Evolutionary conservation across 257 asterid species (phyloP), one percentile per base, ranked within the genome.

Genomic region (Primulina tabacum): DNA sequence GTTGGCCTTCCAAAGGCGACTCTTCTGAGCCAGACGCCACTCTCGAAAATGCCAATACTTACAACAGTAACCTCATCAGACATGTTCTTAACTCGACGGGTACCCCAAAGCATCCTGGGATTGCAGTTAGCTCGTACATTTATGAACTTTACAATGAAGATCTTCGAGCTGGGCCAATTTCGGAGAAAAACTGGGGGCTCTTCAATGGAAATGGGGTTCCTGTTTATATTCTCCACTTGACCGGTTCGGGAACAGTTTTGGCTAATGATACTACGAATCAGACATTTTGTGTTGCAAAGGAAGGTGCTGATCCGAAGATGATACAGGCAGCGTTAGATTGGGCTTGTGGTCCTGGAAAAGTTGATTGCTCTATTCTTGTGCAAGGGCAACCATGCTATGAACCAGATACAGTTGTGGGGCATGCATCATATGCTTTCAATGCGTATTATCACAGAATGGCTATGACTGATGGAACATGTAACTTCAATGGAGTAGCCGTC

Each of bases 1-100:
- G 99, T 9, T 94, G 99, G 99, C 99, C 99, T 24, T 91, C 97
- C 10, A 87, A 85, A 81, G 99, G 97, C 0, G 92, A 84, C 74
- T 74, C 89, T 4, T 32, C 78, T 0, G 97, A 94, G 82, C 86
- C 85, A 0, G 96, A 88, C 12, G 96, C 99, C 18, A 85, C 90
- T 56, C 74, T 78, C 4, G 96, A 89, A 57, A 92, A 89, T 33
- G 97, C 95, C 6, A 86, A 89, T 79, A 89, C 97, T 40, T 89
- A 92, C 75, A 92, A 92, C 68, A 94, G 97, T 67, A 91, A 91
- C 70, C 86, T 94, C 74, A 89, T 94, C 71, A 65, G 82, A 50
- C 97, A 89, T 68, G 75, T 94, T 38, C 75, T 85, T 14, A 94
- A 91, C 86, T 82, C 77, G 62, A 89, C 99, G 0, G 99, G 99